Evolutionary conservation across 345 rosid species (phyloP), one percentile per base, ranked within the genome.

Genomic region (Combretum micranthum): DNA sequence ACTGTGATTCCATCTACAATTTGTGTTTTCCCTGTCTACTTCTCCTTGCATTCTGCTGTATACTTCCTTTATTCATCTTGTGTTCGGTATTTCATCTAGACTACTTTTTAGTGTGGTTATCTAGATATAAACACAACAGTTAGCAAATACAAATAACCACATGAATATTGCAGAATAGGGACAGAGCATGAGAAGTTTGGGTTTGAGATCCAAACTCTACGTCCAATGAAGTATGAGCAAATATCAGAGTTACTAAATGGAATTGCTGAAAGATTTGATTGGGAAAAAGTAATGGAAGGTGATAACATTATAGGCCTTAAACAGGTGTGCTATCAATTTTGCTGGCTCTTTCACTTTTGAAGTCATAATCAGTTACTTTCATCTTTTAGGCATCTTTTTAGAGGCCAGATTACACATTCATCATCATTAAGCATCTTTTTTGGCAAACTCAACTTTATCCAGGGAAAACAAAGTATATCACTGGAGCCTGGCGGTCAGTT

Each of bases 161-260:
- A 1, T 64, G 68, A 42, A 17, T 56, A 56, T 70, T 66, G 21
- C 95, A 93, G 99, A 75, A 93, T 93, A 76, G 99, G 99, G 49
- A 89, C 97, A 15, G 99, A 93, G 61, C 99, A 93, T 45, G 99
- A 93, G 86, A 93, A 93, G 69, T 93, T 93, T 77, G 99, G 99
- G 65, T 93, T 89, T 66, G 95, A 89, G 71, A 67, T 79, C 62
- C 78, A 76, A 70, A 83, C 86, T 42, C 57, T 87, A 59, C 79
- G 71, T 14, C 97, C 99, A 50, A 89, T 93, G 95, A 89, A 79
- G 69, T 93, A 93, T 71, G 95, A 83, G 50, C 99, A 93, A 67
- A 93, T 93, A 70, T 75, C 96, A 1, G 91, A 87, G 71, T 66
- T 93, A 76, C 97, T 93, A 50, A 72, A 89, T 60, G 71, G 99